A percentile compares a stretch with the other conserved stretches of the same genome.
These are phyloP conservation scores for Scutellaria barbata DNA, from an alignment of 257 asterid species.

Conservation along the genomic window DNA sequence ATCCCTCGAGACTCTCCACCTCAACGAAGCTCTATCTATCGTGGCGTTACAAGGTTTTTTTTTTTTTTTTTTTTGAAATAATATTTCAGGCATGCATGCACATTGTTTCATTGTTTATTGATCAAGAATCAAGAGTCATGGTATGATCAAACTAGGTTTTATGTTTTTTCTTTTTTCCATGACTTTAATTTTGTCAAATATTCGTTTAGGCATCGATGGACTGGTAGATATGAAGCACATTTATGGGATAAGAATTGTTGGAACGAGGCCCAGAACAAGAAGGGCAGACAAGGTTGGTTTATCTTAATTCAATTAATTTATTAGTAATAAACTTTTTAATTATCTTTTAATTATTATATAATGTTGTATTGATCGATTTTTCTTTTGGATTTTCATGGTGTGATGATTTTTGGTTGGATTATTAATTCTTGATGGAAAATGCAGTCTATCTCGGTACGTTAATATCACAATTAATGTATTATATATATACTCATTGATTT, in stretches of 20 bases:
- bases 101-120: neutral
- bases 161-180: neutral
- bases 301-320: neutral
- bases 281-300: slow-evolving; percentile 85
- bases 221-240: slow-evolving; percentile 91
- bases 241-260: slow-evolving; percentile 94
- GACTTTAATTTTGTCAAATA: neutral
- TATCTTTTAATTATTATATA: neutral
- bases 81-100: neutral
- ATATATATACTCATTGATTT: neutral
- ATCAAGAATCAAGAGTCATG: neutral
- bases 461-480: neutral
- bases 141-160: neutral
- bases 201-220: slow-evolving; percentile 84
- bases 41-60: slow-evolving; percentile 78
- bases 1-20: slow-evolving; percentile 89
- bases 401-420: slow-evolving; percentile 33
- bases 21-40: slow-evolving; percentile 77
- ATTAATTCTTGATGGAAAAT: slow-evolving; percentile 32
- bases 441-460: slow-evolving; percentile 85
- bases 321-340: neutral
- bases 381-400: slow-evolving; percentile 8
- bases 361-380: neutral
- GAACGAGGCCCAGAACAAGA: slow-evolving; percentile 89
- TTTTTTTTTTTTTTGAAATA: too few relatives aligned